Conservation (phyloP, 768 basidiomycete genomes). For the Pleurotus pulmonarius region DNA sequence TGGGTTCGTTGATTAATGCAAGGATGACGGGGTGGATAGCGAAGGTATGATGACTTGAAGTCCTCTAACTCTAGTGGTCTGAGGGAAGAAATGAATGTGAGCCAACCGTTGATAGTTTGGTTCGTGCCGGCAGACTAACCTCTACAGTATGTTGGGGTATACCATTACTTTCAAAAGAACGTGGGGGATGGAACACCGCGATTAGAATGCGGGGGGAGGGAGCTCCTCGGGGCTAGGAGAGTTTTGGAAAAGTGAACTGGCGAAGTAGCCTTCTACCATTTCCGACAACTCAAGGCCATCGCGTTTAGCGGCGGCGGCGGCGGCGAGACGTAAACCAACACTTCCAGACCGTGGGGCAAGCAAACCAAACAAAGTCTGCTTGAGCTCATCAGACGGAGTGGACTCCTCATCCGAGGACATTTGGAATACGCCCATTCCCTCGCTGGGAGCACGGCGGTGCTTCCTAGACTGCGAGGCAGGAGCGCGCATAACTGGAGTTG, state of each 20-base stretch:
- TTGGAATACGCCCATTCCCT: slow-evolving; percentile 56
- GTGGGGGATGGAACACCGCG: not conserved
- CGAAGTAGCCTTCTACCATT: slow-evolving; percentile 50
- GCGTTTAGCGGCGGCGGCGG: slow-evolving; percentile 12
- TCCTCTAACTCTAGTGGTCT: slow-evolving; percentile 6
- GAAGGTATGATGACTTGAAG: slow-evolving; percentile 3
- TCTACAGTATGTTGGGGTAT: slow-evolving; percentile 7
- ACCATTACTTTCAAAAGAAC: slow-evolving; percentile 5
- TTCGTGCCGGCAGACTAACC: not conserved
- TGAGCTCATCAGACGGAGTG: slow-evolving; percentile 21
- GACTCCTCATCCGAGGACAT: slow-evolving; percentile 72
- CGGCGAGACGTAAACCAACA: slow-evolving; percentile 1
- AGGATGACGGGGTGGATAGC: not conserved
- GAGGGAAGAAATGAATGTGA: not conserved
- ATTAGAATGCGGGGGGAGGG: slow-evolving; percentile 29
- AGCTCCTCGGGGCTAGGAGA: slow-evolving; percentile 81
- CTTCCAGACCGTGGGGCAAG: not conserved
- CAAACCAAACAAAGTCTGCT: slow-evolving; percentile 7
- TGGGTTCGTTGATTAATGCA: not conserved
- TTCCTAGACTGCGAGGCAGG: slow-evolving; percentile 32
- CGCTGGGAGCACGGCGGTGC: slow-evolving; percentile 64
- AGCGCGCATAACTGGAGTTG: slow-evolving; percentile 11
- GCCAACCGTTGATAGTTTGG: not conserved
- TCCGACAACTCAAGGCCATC: slow-evolving; percentile 27
- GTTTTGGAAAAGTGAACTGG: slow-evolving; percentile 83